Evolutionary conservation across 306 rosid species (phyloP), one percentile per base, ranked within the genome.

Genomic region (Medicago ruthenica): DNA sequence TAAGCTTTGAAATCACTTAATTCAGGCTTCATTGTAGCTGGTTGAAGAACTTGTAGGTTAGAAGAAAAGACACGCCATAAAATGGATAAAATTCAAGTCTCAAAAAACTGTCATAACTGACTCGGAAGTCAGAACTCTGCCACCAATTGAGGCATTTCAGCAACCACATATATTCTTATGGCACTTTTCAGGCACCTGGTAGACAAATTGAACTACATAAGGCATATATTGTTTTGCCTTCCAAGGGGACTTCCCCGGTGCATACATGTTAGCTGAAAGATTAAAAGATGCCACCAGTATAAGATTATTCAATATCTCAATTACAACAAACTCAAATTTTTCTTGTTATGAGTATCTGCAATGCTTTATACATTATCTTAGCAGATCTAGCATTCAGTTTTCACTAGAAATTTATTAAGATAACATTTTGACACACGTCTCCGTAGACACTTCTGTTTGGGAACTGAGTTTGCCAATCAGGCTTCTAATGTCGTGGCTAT

Each of bases 91-190:
- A 62, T 65, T 89, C 89, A 65, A 81, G 79, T 81, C 89, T 79
- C 73, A 85, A 41, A 44, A 5, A 84, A 60, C 90, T 83, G 78
- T 8, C 6, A 20, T 85, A 79, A 63, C 36, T 24, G 27, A 24
- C 27, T 24, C 27, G 27, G 27, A 24, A 24, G 27, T 76, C 7
- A 76, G 50, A 70, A 89, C 80, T 76, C 90, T 83, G 1, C 88
- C 91, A 7, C 93, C 93, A 4, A 86, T 20, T 4, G 89, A 84
- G n/a, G n/a, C n/a, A n/a, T 82, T 67, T 15, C n/a, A 85, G 16
- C 34, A 20, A 2, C 22, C 55, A 9, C 76, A 80, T 61, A 83
- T 16, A 13, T 74, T 13, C 61, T 45, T 3, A 75, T 70, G 64
- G 89, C 87, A 15, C 69, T 79, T 67, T 48, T 9, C 22, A 86